Percentiles rank a stretch among this genome's conserved stretches.
Conservation (phyloP, 805 yeast species). For the Citeromyces matritensis region DNA sequence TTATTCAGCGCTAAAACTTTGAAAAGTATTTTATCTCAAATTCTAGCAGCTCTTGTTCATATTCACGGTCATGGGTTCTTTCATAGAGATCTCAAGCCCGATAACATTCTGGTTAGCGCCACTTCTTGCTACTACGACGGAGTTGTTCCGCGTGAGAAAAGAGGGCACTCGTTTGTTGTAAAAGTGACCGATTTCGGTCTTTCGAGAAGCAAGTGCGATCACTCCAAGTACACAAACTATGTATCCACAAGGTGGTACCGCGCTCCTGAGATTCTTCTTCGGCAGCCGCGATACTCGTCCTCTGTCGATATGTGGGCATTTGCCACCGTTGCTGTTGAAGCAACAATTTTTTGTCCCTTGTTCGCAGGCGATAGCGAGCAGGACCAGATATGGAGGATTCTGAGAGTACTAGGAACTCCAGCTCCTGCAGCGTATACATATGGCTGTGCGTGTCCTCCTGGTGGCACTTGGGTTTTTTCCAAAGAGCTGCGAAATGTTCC, state of each 20-base stretch:
- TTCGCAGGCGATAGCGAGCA: constrained; percentile 73
- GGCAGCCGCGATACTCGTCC: constrained; percentile 44
- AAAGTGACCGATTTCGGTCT: constrained; percentile 75
- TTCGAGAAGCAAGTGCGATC: constrained; percentile 43
- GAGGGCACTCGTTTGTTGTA: constrained; percentile 35
- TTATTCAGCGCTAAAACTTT: constrained; percentile 43
- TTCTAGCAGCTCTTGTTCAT: constrained; percentile 66
- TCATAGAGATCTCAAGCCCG: constrained; percentile 92
- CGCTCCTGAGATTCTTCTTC: constrained; percentile 64
- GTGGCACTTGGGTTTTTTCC: constrained; percentile 68
- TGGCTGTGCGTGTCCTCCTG: constrained; percentile 21
- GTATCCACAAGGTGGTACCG: constrained; percentile 82
- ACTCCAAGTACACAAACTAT: constrained; percentile 51
- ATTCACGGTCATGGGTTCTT: constrained; percentile 57
- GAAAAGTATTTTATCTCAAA: constrained; percentile 54
- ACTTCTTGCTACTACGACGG: constrained; percentile 32
- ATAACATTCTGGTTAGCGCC: constrained; percentile 65
- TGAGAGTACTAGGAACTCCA: constrained; percentile 68
- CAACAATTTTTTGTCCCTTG: constrained; percentile 58
- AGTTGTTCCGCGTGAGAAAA: constrained; percentile 22
- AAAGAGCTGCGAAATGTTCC: constrained; percentile 39
- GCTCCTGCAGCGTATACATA: constrained; percentile 8
- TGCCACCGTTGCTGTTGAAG: constrained; percentile 65
- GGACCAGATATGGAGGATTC: constrained; percentile 63
- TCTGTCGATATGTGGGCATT: constrained; percentile 83